Base-by-base conservation (phyloP, 306 rosid species). In the Pterocarpus macrocarpus region DNA sequence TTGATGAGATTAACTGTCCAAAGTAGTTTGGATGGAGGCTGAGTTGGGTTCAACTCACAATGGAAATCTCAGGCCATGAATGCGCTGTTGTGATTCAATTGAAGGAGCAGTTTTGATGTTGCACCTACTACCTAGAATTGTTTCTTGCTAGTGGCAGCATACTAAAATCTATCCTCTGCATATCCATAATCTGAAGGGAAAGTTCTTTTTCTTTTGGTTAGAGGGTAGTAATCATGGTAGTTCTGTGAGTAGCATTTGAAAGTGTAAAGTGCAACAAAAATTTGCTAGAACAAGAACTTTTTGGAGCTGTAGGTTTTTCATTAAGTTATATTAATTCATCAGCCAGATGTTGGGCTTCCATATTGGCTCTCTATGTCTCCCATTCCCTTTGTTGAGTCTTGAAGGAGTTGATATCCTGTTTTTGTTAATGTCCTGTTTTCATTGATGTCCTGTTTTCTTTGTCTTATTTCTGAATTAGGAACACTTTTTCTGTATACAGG, bases 1-100 rank as follows among this genome's bases (percentile, higher is more conserved):
- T 69, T 69, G 22, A 69, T 43, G 69, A 13, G 78, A 41, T 69
- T 34, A 2, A n/a, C 14, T 63, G 55, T 85, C 43, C 64, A 22
- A 35, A 38, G 32, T 63, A 15, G 77, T 35, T 56, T 44, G 57
- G 12, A 22, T 71, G 14, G 28, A 69, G 53, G 22, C 22, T 53
- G 65, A 30, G 65, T 4, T 77, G 76, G 16, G 8, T 67, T 66
- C 33, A 36, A 56, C 15, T 64, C 82, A 63, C 17, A 45, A 30
- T 32, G 41, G n/a, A 15, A 34, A 68, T 30, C 45, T 39, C 11
- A 41, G 61, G 35, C 28, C 63, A 22, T 15, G 56, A 64, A 10
- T 52, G 52, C 34, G 53, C n/a, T 66, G 5, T 45, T 69, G 73
- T 79, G 57, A 73, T 72, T 57, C 30, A 4, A 33, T 58, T 67